These are phyloP conservation scores for Calophaca sinica DNA, from an alignment of 306 rosid genomes.

Conservation along the genomic window DNA sequence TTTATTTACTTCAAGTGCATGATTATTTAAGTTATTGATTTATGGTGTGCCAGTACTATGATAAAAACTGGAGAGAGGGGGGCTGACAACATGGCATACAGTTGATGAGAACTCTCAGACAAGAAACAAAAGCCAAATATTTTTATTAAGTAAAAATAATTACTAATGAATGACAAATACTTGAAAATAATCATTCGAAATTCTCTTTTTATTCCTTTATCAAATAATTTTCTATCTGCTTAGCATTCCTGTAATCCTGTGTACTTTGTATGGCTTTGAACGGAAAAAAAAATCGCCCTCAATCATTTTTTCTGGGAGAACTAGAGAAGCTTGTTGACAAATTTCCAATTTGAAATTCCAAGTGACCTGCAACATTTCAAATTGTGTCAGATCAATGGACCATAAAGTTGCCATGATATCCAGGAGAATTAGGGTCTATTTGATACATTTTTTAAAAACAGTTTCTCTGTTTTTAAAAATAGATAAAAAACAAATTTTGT, in stretches of 20 bases:
- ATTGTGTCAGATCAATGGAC: conserved; percentile 40
- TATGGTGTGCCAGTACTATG: not conserved
- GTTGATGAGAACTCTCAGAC: not conserved
- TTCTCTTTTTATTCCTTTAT: conserved; percentile 26
- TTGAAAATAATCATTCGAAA: conserved; percentile 23
- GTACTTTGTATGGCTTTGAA: conserved; percentile 41
- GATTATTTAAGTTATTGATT: not conserved
- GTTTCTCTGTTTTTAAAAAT: too few species aligned
- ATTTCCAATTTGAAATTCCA: conserved; percentile 31
- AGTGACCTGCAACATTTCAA: conserved; percentile 47
- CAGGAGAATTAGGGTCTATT: not conserved
- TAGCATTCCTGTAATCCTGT: conserved; percentile 12
- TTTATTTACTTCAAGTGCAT: not conserved
- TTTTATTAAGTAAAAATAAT: conserved; percentile 24
- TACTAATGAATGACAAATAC: conserved; percentile 33
- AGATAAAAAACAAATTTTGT: too few species aligned
- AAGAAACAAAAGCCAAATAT: conserved; percentile 5
- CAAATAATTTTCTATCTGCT: conserved; percentile 45
- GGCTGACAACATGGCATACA: not conserved
- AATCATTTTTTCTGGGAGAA: conserved; percentile 14
- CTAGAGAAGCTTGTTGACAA: conserved; percentile 35
- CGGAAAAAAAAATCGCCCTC: not conserved
- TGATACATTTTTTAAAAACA: not conserved
- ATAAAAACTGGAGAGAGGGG: not conserved
- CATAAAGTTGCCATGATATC: not conserved